Conservation (phyloP, 805 yeast genomes). For the Metschnikowia cubensis region DNA sequence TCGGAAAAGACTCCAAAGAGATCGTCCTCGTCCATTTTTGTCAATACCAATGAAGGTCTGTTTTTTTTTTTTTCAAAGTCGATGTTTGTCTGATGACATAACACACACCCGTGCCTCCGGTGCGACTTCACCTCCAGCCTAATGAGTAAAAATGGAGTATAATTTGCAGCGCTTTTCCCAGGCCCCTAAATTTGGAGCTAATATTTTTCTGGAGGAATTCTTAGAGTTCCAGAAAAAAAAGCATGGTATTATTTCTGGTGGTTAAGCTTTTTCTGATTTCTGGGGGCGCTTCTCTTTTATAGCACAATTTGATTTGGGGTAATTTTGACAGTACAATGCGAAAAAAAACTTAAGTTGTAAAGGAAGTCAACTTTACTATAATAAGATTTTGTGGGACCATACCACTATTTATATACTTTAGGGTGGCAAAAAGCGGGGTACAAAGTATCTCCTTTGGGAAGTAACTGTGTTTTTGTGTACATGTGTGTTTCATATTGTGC, state of each 20-base stretch:
- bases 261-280: neutral
- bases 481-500: neutral
- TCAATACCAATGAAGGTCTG: neutral
- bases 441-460: neutral
- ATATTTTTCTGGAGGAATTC: neutral
- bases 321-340: neutral
- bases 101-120: constrained; percentile 13
- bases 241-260: too few species aligned
- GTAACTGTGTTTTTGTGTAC: neutral
- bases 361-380: too few species aligned
- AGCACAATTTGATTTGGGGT: neutral
- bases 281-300: neutral
- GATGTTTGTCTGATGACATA: constrained; percentile 8
- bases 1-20: constrained; percentile 62
- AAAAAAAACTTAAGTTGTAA: neutral
- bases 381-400: neutral
- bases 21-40: constrained; percentile 45
- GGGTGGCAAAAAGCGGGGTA: neutral
- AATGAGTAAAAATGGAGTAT: neutral
- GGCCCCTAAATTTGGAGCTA: neutral
- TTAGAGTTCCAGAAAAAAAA: neutral
- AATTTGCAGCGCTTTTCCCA: neutral
- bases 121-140: constrained; percentile 1
- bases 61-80: constrained; percentile 2
- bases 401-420: neutral